Evolutionary conservation across 495 filamentous ascomycete genomes (phyloP).

Genomic region (Extremus antarcticus): DNA sequence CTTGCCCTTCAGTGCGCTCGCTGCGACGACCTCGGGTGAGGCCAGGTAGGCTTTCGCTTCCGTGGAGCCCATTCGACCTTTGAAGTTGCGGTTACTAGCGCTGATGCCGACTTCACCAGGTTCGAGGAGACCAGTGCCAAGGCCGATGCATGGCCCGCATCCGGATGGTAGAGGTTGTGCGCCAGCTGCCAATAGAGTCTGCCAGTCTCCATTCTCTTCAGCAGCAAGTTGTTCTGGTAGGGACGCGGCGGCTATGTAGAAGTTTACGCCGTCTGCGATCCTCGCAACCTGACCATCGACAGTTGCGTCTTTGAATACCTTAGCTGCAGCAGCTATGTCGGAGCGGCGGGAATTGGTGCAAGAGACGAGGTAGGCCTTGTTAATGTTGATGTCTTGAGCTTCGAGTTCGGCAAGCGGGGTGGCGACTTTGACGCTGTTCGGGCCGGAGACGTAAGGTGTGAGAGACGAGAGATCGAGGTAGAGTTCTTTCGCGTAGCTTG

Average conservation of each 20-base stretch:
- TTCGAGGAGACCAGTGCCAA: constrained; percentile 75
- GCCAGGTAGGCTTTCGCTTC: constrained; percentile 82
- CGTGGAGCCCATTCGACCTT: constrained; percentile 77
- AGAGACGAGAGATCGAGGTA: constrained; percentile 71
- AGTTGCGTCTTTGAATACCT: constrained; percentile 71
- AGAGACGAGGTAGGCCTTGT: constrained; percentile 83
- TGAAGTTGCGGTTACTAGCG: constrained; percentile 85
- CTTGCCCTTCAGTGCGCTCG: constrained; percentile 66
- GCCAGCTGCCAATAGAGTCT: constrained; percentile 68
- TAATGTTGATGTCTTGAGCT: constrained; percentile 55
- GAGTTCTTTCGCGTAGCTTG: constrained; percentile 72
- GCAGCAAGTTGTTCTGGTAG: constrained; percentile 65
- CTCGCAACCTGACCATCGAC: constrained; percentile 50
- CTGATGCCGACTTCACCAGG: constrained; percentile 81
- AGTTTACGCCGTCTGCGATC: constrained; percentile 66
- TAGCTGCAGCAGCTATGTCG: constrained; percentile 72
- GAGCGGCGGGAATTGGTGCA: constrained; percentile 84
- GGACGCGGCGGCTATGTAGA: constrained; percentile 90
- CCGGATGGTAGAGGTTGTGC: constrained; percentile 64
- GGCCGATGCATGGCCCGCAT: constrained; percentile 85
- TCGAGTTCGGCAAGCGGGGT: constrained; percentile 71
- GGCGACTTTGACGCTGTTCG: constrained; percentile 82
- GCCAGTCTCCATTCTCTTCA: constrained; percentile 81
- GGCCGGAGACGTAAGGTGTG: constrained; percentile 77
- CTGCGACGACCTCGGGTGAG: constrained; percentile 85